A percentile compares a stretch with the other conserved stretches of the same genome.
Evolutionary conservation across 495 filamentous ascomycete species (phyloP).

Genomic region (Tuber melanosporum): DNA sequence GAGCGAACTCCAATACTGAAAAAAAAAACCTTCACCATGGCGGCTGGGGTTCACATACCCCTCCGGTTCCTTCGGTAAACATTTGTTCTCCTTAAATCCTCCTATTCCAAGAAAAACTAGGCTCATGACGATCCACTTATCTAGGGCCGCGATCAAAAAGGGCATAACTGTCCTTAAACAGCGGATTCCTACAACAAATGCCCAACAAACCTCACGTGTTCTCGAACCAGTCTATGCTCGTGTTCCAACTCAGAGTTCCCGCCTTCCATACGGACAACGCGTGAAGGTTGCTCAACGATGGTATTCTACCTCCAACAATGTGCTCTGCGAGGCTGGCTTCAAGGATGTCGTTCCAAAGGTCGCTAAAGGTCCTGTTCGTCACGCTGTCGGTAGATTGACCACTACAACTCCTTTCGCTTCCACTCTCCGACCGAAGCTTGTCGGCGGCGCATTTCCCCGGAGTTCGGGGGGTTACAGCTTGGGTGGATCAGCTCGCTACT

Average conservation of each 20-base stretch:
- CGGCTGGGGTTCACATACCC: conserved; percentile 40
- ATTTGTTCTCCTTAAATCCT: not conserved
- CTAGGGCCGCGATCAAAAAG: conserved; percentile 35
- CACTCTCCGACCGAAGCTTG: conserved; percentile 84
- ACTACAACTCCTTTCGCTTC: conserved; percentile 80
- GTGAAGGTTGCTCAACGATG: conserved; percentile 28
- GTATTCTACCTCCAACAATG: conserved; percentile 28
- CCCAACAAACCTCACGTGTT: conserved; percentile 17
- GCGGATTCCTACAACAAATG: conserved; percentile 16
- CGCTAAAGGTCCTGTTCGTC: conserved; percentile 17
- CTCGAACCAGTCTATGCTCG: conserved; percentile 34
- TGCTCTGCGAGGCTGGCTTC: conserved; percentile 15
- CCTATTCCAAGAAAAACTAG: not conserved
- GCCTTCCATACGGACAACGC: conserved; percentile 17
- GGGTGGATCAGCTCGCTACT: conserved; percentile 67
- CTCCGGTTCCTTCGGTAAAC: conserved; percentile 41
- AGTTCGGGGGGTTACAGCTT: conserved; percentile 80
- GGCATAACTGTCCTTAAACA: conserved; percentile 32
- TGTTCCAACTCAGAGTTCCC: conserved; percentile 17
- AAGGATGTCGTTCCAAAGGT: conserved; percentile 8
- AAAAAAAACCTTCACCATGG: conserved; percentile 32
- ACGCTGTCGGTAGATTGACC: conserved; percentile 58
- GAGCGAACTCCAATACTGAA: not conserved
- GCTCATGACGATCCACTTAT: conserved; percentile 7
- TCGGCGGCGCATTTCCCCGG: conserved; percentile 75